Evolutionary conservation across 2,329 filamentous ascomycete genomes (phyloP), one percentile per base, ranked within the genome.

Genomic region (Botrytis porri): DNA sequence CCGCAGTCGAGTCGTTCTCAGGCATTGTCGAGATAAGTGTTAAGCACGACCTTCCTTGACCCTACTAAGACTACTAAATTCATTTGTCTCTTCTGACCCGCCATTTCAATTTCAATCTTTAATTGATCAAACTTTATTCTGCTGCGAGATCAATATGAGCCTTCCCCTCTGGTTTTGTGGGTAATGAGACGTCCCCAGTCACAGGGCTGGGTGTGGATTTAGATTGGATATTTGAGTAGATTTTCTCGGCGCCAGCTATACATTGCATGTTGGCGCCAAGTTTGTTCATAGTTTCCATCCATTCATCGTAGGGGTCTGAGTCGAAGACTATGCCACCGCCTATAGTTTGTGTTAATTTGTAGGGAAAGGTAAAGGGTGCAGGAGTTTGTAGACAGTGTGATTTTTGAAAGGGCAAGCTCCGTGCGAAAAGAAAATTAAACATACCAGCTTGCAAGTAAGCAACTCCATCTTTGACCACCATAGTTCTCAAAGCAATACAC

Each of bases 211-310:
- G 41, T 37, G 32, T n/a, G 16, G 48, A 67, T 32, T 73, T 75
- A 25, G 48, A 69, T 60, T 78, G 73, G 16, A 76, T 71, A 32
- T 75, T 75, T 20, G 75, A 70, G 63, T 80, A 80, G 8, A 75
- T 85, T 81, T 91, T 87, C 84, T 98, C 95, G 2, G 95, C 95
- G 69, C 90, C 89, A 74, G 90, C 91, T 81, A 98, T 95, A 83
- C 93, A 96, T 77, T 92, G 88, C 85, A 97, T 94, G 82, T 97
- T 97, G 62, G 94, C 93, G 39, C 92, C 90, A 65, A 97, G 85
- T 87, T 99, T 99, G 85, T 99, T 98, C 84, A 96, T 93, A 76
- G 97, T 98, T 88, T 98, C 94, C 83, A 95, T 89, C 86, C 95
- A 98, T 83, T 98, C 96, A 76, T 98, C 93, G 79, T 92, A 92